These are phyloP conservation scores for Gigaspora rosea DNA, from an alignment of 192 early-diverging fungal genomes.

Conservation along the genomic window DNA sequence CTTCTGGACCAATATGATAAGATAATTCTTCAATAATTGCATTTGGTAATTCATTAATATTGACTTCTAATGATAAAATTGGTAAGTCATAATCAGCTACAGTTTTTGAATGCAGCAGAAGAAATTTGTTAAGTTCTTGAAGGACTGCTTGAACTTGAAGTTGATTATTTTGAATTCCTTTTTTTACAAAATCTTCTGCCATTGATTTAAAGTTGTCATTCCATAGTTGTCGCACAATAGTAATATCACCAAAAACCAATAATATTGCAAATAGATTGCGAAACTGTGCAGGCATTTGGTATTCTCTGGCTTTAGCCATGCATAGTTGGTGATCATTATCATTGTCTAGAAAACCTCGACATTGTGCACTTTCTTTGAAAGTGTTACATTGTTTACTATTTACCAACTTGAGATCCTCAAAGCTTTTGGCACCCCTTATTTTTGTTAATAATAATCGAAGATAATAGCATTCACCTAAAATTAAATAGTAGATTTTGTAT, in stretches of 20 bases:
- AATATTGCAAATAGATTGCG: slow-evolving; percentile 31
- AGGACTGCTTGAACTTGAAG: not conserved
- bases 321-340: slow-evolving; percentile 30
- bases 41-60: not conserved
- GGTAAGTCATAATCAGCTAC: not conserved
- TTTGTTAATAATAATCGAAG: slow-evolving; percentile 29
- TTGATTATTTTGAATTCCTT: not conserved
- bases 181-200: not conserved
- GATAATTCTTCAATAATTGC: not conserved
- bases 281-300: slow-evolving; percentile 16
- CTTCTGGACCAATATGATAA: not conserved
- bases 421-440: slow-evolving; percentile 26
- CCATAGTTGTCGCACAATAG: not conserved
- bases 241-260: not conserved
- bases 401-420: slow-evolving; percentile 32
- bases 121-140: not conserved
- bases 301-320: slow-evolving; percentile 22
- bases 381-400: not conserved
- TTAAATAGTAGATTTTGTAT: too few relatives aligned
- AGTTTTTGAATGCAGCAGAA: not conserved
- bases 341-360: slow-evolving; percentile 31
- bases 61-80: not conserved
- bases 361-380: slow-evolving; percentile 29
- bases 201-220: not conserved
- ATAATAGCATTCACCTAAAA: slow-evolving; percentile 35